These are phyloP conservation scores for Salinomyces thailandicus DNA, from an alignment of 2,329 filamentous ascomycete species.

Conservation along the genomic window DNA sequence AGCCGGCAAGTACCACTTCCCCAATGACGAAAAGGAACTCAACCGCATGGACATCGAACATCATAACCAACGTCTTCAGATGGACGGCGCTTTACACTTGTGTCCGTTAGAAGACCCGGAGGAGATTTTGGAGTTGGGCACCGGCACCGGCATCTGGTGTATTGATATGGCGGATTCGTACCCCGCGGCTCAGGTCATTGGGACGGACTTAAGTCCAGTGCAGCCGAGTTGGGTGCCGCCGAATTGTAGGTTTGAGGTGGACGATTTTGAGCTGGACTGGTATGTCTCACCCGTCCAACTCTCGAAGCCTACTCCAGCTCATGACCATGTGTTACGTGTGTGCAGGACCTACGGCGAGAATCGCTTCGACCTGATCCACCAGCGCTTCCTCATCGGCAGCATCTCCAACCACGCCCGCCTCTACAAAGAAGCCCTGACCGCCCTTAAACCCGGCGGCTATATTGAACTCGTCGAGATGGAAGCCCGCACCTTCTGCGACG, in stretches of 20 bases:
- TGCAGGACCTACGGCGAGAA: conserved; percentile 26
- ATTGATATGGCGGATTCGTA: conserved; percentile 38
- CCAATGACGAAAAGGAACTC: conserved; percentile 24
- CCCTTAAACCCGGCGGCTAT: conserved; percentile 34
- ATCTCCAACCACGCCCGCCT: conserved; percentile 15
- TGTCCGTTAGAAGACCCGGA: conserved; percentile 30
- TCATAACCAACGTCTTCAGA: conserved; percentile 10
- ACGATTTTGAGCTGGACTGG: conserved; percentile 26
- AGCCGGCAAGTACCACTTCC: conserved; percentile 23
- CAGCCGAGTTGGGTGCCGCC: conserved; percentile 27
- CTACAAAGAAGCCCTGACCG: conserved; percentile 22
- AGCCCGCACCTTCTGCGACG: conserved; percentile 30
- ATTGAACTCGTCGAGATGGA: conserved; percentile 35
- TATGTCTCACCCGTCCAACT: no score
- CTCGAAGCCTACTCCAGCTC: background rate
- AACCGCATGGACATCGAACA: conserved; percentile 24
- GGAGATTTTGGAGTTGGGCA: conserved; percentile 53
- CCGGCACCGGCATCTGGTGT: conserved; percentile 84
- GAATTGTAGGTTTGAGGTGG: conserved; percentile 23
- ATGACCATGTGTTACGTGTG: no score
- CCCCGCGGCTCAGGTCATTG: conserved; percentile 29
- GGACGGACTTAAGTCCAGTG: conserved; percentile 30
- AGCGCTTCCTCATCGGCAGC: conserved; percentile 26
- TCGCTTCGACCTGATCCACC: conserved; percentile 35
- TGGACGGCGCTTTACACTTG: conserved; percentile 29